phyloP scores from a whole-genome alignment of 208 protist species.

The Ichthyophonus hoferi region DNA sequence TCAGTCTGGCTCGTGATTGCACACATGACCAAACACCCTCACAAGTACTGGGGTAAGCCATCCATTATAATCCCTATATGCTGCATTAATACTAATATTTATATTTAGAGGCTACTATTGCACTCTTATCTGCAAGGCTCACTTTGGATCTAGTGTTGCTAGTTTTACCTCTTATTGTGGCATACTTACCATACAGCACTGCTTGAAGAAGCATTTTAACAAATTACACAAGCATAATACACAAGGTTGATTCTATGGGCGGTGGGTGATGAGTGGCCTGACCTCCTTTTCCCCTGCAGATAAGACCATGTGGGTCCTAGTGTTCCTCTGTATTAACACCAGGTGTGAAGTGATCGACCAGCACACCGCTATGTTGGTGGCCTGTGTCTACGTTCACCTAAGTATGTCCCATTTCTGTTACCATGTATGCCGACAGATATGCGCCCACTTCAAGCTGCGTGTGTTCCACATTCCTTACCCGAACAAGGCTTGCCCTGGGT shows the following conservation, averaged over 20 bases:
- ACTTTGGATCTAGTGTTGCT: no score
- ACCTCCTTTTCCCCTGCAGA: no score
- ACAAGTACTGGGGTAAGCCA: neutral
- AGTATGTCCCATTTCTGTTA: neutral
- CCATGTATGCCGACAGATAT: neutral
- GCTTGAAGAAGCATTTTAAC: no score
- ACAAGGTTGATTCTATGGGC: no score
- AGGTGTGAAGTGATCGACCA: neutral
- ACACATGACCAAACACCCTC: neutral
- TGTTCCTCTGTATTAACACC: neutral
- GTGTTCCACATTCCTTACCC: neutral
- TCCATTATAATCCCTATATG: no score
- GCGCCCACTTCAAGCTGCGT: neutral
- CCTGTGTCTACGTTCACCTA: neutral
- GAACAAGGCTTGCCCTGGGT: neutral
- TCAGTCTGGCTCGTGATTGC: neutral
- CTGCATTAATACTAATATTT: no score
- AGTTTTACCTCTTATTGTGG: no score
- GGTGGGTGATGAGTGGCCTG: no score
- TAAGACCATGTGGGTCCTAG: neutral
- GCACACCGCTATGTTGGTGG: neutral
- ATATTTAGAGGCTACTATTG: no score
- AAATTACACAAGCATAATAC: no score
- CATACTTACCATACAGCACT: no score
- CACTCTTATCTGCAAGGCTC: no score